Evolutionary conservation across 1,139 yeast genomes (phyloP).

Genomic region (Groenewaldozyma auringiensis): DNA sequence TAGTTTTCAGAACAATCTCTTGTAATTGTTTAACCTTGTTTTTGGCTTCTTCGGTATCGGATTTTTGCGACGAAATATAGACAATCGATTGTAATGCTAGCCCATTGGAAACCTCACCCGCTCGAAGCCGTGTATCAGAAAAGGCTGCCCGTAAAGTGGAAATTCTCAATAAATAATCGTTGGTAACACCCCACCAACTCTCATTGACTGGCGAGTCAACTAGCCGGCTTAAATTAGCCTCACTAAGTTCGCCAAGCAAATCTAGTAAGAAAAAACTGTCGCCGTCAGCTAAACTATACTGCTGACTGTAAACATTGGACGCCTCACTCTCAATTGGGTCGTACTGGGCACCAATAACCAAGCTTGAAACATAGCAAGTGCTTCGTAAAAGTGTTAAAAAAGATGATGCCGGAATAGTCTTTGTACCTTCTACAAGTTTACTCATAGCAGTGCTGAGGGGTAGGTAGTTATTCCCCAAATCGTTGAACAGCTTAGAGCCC

Average conservation of each 20-base stretch:
- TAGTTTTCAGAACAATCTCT: neutral
- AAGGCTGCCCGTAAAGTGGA: constrained; percentile 34
- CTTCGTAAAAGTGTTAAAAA: constrained; percentile 42
- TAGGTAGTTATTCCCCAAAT: constrained; percentile 38
- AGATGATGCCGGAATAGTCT: constrained; percentile 44
- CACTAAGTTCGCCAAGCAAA: constrained; percentile 39
- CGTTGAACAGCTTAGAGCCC: constrained; percentile 19
- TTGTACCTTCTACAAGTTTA: constrained; percentile 58
- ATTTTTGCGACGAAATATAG: constrained; percentile 5
- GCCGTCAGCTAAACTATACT: constrained; percentile 6
- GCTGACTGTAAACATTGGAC: neutral
- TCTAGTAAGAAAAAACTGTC: constrained; percentile 22
- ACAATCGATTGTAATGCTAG: constrained; percentile 37
- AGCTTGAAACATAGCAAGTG: constrained; percentile 27
- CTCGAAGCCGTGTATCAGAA: constrained; percentile 40
- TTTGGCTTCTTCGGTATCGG: constrained; percentile 2
- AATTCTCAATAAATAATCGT: constrained; percentile 42
- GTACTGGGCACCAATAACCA: neutral
- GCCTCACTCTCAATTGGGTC: neutral
- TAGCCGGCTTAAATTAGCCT: constrained; percentile 45
- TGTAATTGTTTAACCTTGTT: neutral
- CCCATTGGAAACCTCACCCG: constrained; percentile 44
- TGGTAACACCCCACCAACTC: constrained; percentile 39
- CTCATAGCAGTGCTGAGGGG: constrained; percentile 48
- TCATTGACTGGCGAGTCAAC: constrained; percentile 25